Percentiles rank a stretch among this genome's conserved stretches.
Evolutionary conservation across 768 basidiomycete species (phyloP).

Genomic region (Dioszegia crocea): DNA sequence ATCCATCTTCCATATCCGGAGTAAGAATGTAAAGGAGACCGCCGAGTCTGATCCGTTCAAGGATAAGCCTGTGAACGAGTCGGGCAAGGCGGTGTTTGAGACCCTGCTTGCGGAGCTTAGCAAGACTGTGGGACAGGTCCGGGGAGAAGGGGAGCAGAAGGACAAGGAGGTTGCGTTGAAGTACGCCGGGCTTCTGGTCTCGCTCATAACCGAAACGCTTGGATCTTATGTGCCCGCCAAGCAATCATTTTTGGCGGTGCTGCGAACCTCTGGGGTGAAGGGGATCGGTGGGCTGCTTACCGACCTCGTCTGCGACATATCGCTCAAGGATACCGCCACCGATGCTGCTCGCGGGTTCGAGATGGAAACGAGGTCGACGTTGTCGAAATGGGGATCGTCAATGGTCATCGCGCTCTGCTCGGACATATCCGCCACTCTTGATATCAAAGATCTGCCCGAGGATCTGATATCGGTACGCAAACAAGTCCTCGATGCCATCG

Average conservation of each 20-base stretch:
- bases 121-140: not conserved
- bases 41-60: constrained; percentile 24
- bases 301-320: constrained; percentile 74
- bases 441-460: constrained; percentile 67
- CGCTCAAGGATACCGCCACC: constrained; percentile 58
- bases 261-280: constrained; percentile 56
- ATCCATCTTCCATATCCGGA: constrained; percentile 58
- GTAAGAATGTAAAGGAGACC: constrained; percentile 51
- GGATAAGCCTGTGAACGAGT: not conserved
- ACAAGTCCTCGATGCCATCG: constrained; percentile 82
- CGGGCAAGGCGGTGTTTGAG: constrained; percentile 10
- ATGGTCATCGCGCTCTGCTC: constrained; percentile 89
- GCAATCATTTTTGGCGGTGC: constrained; percentile 71
- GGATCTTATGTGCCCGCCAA: constrained; percentile 94
- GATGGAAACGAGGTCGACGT: not conserved
- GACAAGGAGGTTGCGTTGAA: constrained; percentile 7
- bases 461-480: constrained; percentile 89
- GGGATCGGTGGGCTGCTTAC: constrained; percentile 70
- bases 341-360: constrained; percentile 39
- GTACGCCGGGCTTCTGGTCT: constrained; percentile 32
- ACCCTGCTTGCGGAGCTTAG: constrained; percentile 7
- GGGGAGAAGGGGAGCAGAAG: constrained; percentile 3
- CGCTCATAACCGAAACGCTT: constrained; percentile 71
- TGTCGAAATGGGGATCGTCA: constrained; percentile 54
- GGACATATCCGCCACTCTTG: constrained; percentile 64